A percentile compares a stretch with the other conserved stretches of the same genome.
Conservation (phyloP, 2,329 filamentous ascomycete species). For the Fonsecaea nubica region DNA sequence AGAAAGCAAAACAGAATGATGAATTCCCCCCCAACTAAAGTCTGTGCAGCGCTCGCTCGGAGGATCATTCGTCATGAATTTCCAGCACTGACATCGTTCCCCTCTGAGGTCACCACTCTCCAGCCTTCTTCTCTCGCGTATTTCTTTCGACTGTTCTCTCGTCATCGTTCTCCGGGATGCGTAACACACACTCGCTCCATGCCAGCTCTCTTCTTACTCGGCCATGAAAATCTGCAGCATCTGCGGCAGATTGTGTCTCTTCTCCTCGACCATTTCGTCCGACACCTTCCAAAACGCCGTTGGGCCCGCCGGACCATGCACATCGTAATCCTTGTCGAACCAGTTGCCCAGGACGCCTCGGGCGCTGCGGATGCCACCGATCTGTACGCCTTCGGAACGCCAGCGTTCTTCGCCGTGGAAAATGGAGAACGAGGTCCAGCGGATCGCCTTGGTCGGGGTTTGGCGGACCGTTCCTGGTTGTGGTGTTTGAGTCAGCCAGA, state of each 20-base stretch:
- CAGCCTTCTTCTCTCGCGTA: no score
- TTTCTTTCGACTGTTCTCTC: no score
- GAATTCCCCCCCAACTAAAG: no score
- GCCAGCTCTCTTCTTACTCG: slow-evolving; percentile 1
- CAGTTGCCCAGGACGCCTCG: slow-evolving; percentile 76
- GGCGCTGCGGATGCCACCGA: slow-evolving; percentile 70
- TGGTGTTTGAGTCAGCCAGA: slow-evolving; percentile 9
- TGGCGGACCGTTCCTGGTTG: slow-evolving; percentile 64
- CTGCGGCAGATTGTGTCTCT: slow-evolving; percentile 11
- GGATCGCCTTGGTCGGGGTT: slow-evolving; percentile 72
- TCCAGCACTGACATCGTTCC: no score
- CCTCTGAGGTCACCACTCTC: not conserved
- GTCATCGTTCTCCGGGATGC: not conserved
- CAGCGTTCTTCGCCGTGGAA: slow-evolving; percentile 72
- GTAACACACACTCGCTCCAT: not conserved
- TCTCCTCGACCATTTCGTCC: slow-evolving; percentile 52
- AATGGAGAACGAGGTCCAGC: slow-evolving; percentile 75
- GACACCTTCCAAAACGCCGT: slow-evolving; percentile 79
- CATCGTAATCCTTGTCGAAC: slow-evolving; percentile 77
- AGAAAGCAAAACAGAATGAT: no score
- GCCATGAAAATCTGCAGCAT: slow-evolving; percentile 27
- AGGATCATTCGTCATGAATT: no score
- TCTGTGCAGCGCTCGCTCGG: no score
- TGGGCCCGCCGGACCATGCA: slow-evolving; percentile 73
- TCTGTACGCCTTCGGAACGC: slow-evolving; percentile 77